Conservation (phyloP, 768 basidiomycete genomes). For the Tricholoma terreum region DNA sequence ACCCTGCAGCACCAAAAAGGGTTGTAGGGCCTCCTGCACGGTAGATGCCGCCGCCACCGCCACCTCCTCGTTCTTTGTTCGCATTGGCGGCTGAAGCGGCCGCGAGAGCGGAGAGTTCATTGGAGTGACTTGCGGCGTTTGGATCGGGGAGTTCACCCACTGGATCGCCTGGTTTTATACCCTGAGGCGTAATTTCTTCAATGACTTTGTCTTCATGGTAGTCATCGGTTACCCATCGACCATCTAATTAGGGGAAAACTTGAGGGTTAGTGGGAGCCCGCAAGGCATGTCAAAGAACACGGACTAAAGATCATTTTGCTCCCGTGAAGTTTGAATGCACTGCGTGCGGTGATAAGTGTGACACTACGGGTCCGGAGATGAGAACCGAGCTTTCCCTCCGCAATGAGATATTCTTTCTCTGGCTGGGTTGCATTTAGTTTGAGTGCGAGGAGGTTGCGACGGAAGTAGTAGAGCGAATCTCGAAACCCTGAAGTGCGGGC, state of each 20-base stretch:
- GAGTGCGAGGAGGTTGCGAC: conserved; percentile 84
- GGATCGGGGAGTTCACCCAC: conserved; percentile 85
- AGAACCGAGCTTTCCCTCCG: conserved; percentile 80
- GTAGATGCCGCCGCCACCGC: conserved; percentile 70
- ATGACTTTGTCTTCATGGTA: conserved; percentile 89
- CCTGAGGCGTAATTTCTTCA: conserved; percentile 74
- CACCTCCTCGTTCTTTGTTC: conserved; percentile 46
- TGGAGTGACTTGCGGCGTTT: conserved; percentile 49
- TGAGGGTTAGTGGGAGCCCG: background rate
- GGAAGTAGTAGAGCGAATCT: conserved; percentile 97
- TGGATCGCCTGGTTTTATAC: conserved; percentile 75
- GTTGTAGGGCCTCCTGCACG: conserved; percentile 92
- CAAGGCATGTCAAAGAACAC: conserved; percentile 22
- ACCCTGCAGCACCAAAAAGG: conserved; percentile 79
- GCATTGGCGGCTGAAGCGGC: conserved; percentile 32
- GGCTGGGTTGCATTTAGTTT: conserved; percentile 87
- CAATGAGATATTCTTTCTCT: conserved; percentile 92
- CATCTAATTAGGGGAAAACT: conserved; percentile 51
- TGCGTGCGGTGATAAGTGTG: conserved; percentile 88
- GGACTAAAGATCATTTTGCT: conserved; percentile 84
- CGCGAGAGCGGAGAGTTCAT: conserved; percentile 38
- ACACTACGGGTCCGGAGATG: conserved; percentile 90
- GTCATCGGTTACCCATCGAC: conserved; percentile 91
- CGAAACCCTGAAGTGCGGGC: conserved; percentile 94
- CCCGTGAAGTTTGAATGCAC: conserved; percentile 92